Evolutionary conservation across 169 alveolate genomes (phyloP), one percentile per base, ranked within the genome.

Genomic region (Plasmodium blacklocki): DNA sequence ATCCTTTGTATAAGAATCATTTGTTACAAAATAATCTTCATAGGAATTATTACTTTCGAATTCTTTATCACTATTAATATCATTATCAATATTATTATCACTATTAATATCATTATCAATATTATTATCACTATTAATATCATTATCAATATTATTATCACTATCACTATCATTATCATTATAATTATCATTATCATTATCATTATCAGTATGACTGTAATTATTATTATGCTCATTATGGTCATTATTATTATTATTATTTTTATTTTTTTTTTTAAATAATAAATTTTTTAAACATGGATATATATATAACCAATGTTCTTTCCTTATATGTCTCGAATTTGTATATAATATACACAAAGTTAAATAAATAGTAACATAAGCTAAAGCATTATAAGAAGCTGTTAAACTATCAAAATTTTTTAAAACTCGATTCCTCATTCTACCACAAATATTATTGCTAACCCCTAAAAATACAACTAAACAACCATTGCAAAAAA

Each of bases 351-450:
- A 18, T 3, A 78, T 78, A 9, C 89, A 78, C 47, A 78, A 58
- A 11, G 67, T 29, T 50, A 67, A 78, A 52, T 78, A 78, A 32
- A 78, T 78, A 2, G 26, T 58, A 59, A 78, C 78, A 54, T 78
- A 78, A 14, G 89, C 78, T 18, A 78, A 64, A 59, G 89, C 89
- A 78, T 78, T 78, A 52, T 78, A 78, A 1, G 89, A 78, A 15
- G 89, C 89, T n/a, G 89, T 78, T 52, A 78, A 49, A 23, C 89
- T 78, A 47, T 78, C 89, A 66, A 78, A 78, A 43, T 78, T 78
- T 68, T 66, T 64, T 56, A 78, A 47, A 18, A 78, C 76, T 12
- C 89, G 15, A 59, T 78, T 78, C 49, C 89, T 63, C 89, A 78
- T 78, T 45, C 89, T 54, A 3, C 89, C 89, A 47, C 89, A 78